phyloP scores from a whole-genome alignment of 805 yeast genomes.

The Pichia pseudocactophila region DNA sequence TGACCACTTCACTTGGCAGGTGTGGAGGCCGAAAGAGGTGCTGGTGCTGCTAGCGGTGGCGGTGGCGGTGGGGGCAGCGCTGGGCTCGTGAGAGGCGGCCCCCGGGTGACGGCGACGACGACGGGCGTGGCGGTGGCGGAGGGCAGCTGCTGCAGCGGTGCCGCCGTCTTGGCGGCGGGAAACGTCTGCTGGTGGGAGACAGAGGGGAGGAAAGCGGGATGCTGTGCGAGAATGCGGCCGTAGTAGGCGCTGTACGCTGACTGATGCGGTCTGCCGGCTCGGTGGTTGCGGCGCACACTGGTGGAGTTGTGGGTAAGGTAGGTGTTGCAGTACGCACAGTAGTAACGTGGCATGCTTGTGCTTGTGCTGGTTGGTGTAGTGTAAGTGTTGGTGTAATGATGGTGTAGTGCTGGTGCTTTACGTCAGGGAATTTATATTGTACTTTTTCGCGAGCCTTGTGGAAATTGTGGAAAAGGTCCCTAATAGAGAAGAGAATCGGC shows the following conservation, averaged over 20 bases:
- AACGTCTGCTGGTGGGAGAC: background rate
- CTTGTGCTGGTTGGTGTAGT: background rate
- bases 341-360: slow-evolving; percentile 52
- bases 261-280: slow-evolving; percentile 69
- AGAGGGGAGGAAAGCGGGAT: background rate
- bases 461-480: no score
- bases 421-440: no score
- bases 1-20: no score
- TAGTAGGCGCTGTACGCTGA: slow-evolving; percentile 67
- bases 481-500: no score
- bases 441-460: no score
- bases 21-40: no score
- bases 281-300: slow-evolving; percentile 75
- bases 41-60: background rate
- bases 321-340: slow-evolving; percentile 79
- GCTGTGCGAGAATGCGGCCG: slow-evolving; percentile 32
- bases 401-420: no score
- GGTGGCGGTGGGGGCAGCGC: background rate
- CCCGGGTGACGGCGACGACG: background rate
- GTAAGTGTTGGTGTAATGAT: background rate
- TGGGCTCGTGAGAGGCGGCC: background rate
- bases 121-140: background rate
- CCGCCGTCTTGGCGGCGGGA: background rate
- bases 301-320: slow-evolving; percentile 82
- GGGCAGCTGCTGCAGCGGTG: background rate